Percentiles rank a stretch among this genome's conserved stretches.
Evolutionary conservation across 352 stramenopile genomes (phyloP).

Genomic region (Globisporangium apiculatum): DNA sequence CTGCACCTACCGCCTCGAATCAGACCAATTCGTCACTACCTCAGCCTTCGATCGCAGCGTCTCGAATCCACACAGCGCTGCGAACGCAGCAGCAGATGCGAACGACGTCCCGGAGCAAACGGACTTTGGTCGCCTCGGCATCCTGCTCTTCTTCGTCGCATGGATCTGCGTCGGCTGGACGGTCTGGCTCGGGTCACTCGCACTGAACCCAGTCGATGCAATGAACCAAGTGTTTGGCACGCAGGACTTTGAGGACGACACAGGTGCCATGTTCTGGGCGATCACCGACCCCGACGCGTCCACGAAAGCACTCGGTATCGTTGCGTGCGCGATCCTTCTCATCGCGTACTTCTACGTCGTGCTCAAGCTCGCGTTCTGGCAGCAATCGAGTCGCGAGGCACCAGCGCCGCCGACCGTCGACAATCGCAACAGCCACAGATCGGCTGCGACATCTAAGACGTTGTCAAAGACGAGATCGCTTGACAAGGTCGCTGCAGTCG

Average conservation of each 20-base stretch:
- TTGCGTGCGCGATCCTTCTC: constrained; percentile 2
- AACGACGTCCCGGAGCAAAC: constrained; percentile 1
- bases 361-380: constrained; percentile 10
- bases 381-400: constrained; percentile 9
- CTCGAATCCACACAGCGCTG: too few species aligned
- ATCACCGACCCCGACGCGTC: neutral
- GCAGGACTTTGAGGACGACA: constrained; percentile 2
- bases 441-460: too few species aligned
- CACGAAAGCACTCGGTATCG: constrained; percentile 4
- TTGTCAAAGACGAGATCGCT: neutral
- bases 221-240: constrained; percentile 9
- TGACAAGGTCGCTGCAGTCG: neutral
- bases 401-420: neutral
- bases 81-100: too few species aligned
- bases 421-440: neutral
- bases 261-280: constrained; percentile 5
- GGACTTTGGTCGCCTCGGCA: constrained; percentile 9
- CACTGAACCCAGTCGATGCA: neutral
- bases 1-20: too few species aligned
- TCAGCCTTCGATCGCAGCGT: too few species aligned
- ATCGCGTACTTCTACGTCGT: constrained; percentile 7
- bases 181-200: constrained; percentile 9
- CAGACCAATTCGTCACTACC: too few species aligned
- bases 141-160: constrained; percentile 5
- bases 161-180: constrained; percentile 14